These are phyloP conservation scores for Cyberlindnera saturnus DNA, from an alignment of 805 yeast species.

Conservation along the genomic window DNA sequence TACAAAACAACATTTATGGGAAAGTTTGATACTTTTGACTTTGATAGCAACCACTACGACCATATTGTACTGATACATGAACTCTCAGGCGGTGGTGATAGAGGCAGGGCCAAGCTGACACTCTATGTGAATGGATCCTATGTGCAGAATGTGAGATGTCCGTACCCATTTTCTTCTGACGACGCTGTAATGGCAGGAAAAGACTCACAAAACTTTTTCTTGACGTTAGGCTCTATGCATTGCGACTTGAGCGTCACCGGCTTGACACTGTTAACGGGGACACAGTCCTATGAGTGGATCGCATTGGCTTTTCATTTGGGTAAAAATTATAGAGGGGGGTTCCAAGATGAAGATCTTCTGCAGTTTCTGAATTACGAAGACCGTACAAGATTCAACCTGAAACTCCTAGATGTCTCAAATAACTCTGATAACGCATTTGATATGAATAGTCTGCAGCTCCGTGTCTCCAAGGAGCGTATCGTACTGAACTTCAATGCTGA, in stretches of 20 bases:
- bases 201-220: neutral
- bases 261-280: conserved; percentile 32
- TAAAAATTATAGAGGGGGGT: conserved; percentile 42
- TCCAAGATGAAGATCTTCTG: conserved; percentile 32
- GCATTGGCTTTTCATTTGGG: conserved; percentile 41
- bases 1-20: conserved; percentile 7
- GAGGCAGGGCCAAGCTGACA: conserved; percentile 12
- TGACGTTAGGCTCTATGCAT: conserved; percentile 12
- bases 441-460: conserved; percentile 12
- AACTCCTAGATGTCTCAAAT: conserved; percentile 27
- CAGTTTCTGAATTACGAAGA: conserved; percentile 35
- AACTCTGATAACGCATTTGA: conserved; percentile 15
- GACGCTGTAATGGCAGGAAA: neutral
- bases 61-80: conserved; percentile 18
- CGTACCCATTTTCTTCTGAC: conserved; percentile 10
- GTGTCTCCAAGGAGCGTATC: conserved; percentile 12
- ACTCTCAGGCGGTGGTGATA: conserved; percentile 7
- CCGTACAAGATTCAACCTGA: conserved; percentile 31
- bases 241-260: conserved; percentile 22
- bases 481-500: conserved; percentile 17
- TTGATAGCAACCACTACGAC: conserved; percentile 14
- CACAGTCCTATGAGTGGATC: conserved; percentile 46
- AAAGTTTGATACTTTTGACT: conserved; percentile 11
- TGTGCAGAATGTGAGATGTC: conserved; percentile 16
- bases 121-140: conserved; percentile 14